Conservation (phyloP, 2,329 filamentous ascomycete genomes). For the Colletotrichum truncatum region DNA sequence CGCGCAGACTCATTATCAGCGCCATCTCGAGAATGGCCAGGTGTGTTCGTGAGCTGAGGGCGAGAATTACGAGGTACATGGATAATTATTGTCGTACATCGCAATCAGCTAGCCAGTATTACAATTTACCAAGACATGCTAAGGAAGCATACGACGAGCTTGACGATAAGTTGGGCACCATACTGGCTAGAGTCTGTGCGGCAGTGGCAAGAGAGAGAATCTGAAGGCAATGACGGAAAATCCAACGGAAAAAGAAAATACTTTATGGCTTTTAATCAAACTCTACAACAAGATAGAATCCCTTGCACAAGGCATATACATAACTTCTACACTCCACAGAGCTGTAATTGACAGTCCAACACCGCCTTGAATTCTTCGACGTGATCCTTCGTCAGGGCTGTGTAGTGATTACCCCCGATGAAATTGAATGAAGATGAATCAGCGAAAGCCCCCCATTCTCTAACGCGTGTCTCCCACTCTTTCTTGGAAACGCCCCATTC, state of each 20-base stretch:
- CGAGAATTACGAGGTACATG: not conserved
- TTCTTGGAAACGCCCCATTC: not conserved
- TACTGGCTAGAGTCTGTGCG: not conserved
- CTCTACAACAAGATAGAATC: not conserved
- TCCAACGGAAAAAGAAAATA: not conserved
- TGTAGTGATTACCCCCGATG: not conserved
- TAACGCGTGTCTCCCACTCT: not conserved
- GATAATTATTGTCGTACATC: not conserved
- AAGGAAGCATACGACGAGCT: not conserved
- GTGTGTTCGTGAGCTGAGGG: not conserved
- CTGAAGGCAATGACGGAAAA: not conserved
- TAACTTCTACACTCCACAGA: not conserved
- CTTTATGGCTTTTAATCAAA: not conserved
- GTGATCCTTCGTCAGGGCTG: not conserved
- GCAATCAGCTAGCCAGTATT: not conserved
- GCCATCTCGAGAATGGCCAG: not conserved
- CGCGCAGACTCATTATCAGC: not conserved
- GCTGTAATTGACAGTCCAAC: not conserved
- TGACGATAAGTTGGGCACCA: not conserved
- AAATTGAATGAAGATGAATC: not conserved
- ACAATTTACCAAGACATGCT: not conserved
- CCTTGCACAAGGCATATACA: not conserved
- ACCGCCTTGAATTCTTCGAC: not conserved
- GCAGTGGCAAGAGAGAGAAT: not conserved
- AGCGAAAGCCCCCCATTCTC: not conserved